Percentiles rank a stretch among this genome's conserved stretches.
Conservation (phyloP, 1,139 yeast species). For the Lodderomyces elongisporus region DNA sequence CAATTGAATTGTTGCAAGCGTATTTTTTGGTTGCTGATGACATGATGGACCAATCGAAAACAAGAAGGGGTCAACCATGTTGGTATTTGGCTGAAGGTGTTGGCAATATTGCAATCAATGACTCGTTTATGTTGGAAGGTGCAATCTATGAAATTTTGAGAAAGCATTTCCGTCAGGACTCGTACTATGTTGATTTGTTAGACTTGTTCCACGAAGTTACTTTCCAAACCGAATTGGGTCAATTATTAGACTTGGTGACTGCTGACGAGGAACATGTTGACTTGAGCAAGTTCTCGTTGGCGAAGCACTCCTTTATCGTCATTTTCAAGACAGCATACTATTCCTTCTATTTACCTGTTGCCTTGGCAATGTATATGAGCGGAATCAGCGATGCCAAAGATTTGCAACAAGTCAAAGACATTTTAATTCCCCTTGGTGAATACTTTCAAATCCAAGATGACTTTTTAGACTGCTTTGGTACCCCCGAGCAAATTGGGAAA, state of each 20-base stretch:
- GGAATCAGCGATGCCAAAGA: conserved; percentile 69
- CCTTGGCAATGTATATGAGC: conserved; percentile 90
- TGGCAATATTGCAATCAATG: conserved; percentile 93
- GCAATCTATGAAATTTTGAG: conserved; percentile 86
- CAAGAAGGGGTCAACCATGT: conserved; percentile 98
- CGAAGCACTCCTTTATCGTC: conserved; percentile 91
- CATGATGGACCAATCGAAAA: conserved; percentile 96
- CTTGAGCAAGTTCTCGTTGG: conserved; percentile 76
- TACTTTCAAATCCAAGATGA: conserved; percentile 99
- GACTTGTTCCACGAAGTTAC: conserved; percentile 94
- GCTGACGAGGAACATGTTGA: conserved; percentile 96
- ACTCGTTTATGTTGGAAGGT: conserved; percentile 94
- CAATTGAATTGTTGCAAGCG: conserved; percentile 91
- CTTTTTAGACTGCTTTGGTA: conserved; percentile 93
- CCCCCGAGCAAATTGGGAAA: conserved; percentile 96
- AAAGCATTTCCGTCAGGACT: conserved; percentile 77
- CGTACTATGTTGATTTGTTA: conserved; percentile 82
- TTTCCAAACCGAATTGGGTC: conserved; percentile 97
- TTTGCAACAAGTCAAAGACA: conserved; percentile 81
- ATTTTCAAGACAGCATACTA: conserved; percentile 96
- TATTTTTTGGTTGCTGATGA: conserved; percentile 97
- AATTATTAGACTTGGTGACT: conserved; percentile 87
- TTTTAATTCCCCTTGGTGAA: conserved; percentile 92
- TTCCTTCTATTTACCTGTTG: conserved; percentile 96
- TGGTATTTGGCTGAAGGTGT: conserved; percentile 86